Evolutionary conservation across 805 yeast species (phyloP).

Genomic region (Phaffomyces antillensis): DNA sequence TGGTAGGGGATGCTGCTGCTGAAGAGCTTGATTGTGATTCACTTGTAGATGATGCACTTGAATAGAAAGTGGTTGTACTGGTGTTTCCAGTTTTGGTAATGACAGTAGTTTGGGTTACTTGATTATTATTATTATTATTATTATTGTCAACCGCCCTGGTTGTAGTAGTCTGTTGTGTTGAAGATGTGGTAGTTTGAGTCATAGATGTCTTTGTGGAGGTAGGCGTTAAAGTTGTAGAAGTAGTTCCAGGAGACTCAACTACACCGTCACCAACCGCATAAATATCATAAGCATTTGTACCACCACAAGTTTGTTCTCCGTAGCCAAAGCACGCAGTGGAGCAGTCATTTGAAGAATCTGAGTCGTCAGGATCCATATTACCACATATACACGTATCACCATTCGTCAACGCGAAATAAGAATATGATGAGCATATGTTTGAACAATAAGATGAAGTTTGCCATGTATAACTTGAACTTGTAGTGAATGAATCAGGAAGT

Average conservation of each 20-base stretch:
- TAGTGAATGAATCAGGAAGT: not conserved
- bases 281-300: conserved; percentile 40
- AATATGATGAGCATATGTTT: conserved; percentile 32
- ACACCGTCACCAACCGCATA: conserved; percentile 26
- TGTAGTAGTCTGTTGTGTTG: conserved; percentile 19
- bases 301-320: conserved; percentile 56
- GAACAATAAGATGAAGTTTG: conserved; percentile 48
- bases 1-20: not conserved
- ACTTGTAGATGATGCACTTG: conserved; percentile 19
- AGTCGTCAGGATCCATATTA: conserved; percentile 30
- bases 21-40: conserved; percentile 10
- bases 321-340: conserved; percentile 48
- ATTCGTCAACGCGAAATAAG: conserved; percentile 38
- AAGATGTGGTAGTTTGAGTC: conserved; percentile 13
- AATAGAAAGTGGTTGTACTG: conserved; percentile 15
- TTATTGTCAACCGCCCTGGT: no score
- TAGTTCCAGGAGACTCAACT: not conserved
- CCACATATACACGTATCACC: conserved; percentile 60
- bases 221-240: not conserved
- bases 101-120: conserved; percentile 11
- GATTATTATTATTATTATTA: not conserved
- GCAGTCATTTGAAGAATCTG: conserved; percentile 30
- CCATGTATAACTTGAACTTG: conserved; percentile 24
- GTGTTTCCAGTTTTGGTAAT: conserved; percentile 11
- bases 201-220: conserved; percentile 3